Percentiles rank a stretch among this genome's conserved stretches.
Evolutionary conservation across 2,329 filamentous ascomycete genomes (phyloP).

Genomic region (Diaporthe vexans): DNA sequence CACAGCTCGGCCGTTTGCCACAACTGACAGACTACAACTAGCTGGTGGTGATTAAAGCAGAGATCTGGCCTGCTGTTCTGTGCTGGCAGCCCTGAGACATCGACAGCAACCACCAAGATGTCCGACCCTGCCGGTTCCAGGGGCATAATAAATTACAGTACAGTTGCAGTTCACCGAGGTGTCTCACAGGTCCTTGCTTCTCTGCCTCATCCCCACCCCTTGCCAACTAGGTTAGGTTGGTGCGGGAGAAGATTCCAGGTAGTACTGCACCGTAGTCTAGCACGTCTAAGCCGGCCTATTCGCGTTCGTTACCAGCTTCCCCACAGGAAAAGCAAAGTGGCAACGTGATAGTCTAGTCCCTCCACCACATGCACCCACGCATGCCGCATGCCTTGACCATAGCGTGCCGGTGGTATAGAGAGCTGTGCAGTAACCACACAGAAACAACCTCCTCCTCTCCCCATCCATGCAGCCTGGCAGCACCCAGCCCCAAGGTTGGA

Average conservation of each 20-base stretch:
- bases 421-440: conserved; percentile 21
- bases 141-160: conserved; percentile 17
- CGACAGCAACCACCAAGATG: background rate
- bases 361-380: background rate
- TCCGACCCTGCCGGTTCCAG: background rate
- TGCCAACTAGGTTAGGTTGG: conserved; percentile 3
- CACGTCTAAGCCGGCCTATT: conserved; percentile 8
- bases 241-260: conserved; percentile 18
- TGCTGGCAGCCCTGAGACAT: background rate
- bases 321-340: conserved; percentile 17
- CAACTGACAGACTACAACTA: background rate
- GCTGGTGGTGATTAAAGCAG: background rate
- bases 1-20: background rate
- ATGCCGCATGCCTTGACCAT: conserved; percentile 6
- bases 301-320: background rate
- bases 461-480: conserved; percentile 9
- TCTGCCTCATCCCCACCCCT: background rate
- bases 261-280: conserved; percentile 5
- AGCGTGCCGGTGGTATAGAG: background rate
- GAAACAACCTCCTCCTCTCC: conserved; percentile 11
- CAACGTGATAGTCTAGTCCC: conserved; percentile 22
- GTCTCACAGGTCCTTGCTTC: background rate
- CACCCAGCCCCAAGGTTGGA: background rate
- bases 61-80: background rate
- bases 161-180: background rate